phyloP scores from a whole-genome alignment of 192 early-diverging fungal genomes.

The Umbelopsis sp. region DNA sequence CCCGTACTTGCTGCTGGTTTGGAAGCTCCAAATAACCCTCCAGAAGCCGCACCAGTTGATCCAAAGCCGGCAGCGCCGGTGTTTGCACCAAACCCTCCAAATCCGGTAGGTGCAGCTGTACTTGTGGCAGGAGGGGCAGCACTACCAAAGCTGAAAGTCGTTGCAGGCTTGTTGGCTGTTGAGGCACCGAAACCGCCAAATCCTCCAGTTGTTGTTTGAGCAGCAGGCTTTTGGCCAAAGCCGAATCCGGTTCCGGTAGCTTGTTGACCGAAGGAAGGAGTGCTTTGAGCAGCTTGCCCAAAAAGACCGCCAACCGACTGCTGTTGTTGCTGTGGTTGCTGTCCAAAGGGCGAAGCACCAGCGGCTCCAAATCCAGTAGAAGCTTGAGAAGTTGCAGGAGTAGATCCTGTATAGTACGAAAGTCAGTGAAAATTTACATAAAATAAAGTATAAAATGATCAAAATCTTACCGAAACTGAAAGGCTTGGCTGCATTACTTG shows the following conservation, averaged over 20 bases:
- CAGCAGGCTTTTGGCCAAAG: conserved; percentile 26
- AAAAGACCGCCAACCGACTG: conserved; percentile 3
- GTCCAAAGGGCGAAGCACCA: conserved; percentile 43
- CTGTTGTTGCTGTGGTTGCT: conserved; percentile 16
- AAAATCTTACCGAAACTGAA: conserved; percentile 31
- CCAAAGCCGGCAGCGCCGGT: background rate
- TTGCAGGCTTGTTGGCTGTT: conserved; percentile 24
- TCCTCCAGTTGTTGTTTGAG: conserved; percentile 24
- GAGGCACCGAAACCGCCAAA: conserved; percentile 41
- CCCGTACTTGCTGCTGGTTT: conserved; percentile 33
- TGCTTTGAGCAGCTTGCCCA: conserved; percentile 6
- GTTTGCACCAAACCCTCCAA: conserved; percentile 44
- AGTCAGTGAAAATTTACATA: background rate
- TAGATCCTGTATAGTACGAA: background rate
- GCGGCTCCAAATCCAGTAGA: conserved; percentile 50
- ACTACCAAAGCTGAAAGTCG: conserved; percentile 29
- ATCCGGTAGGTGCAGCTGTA: conserved; percentile 30
- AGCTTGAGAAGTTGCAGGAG: conserved; percentile 23
- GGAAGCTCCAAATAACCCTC: conserved; percentile 29
- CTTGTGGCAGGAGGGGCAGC: background rate
- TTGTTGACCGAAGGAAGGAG: conserved; percentile 12
- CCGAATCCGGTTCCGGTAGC: conserved; percentile 15
- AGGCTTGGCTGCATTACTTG: conserved; percentile 25
- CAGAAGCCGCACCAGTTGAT: background rate
- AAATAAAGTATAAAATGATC: background rate